These are phyloP conservation scores for Claviceps africana DNA, from an alignment of 2,329 filamentous ascomycete species.

Conservation along the genomic window DNA sequence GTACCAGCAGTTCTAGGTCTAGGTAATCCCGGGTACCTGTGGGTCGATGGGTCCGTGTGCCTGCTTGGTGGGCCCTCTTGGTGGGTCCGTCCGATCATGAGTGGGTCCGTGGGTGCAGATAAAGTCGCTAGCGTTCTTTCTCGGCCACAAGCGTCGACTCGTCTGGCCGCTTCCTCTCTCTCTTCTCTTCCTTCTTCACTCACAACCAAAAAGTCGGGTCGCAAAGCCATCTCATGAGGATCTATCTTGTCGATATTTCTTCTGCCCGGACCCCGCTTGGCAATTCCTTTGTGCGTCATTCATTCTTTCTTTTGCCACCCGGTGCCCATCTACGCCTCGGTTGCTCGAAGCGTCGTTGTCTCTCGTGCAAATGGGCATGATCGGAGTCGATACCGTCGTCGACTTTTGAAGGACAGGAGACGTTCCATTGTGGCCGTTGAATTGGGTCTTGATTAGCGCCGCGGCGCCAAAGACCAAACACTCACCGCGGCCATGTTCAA, in stretches of 20 bases:
- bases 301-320: conserved; percentile 14
- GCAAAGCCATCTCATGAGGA: conserved; percentile 37
- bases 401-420: neutral
- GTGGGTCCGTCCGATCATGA: no score
- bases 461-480: no score
- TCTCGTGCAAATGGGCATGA: neutral
- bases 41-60: no score
- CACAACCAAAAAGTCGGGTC: conserved; percentile 40
- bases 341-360: conserved; percentile 23
- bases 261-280: conserved; percentile 42
- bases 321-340: conserved; percentile 26
- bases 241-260: conserved; percentile 36
- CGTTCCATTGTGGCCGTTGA: no score
- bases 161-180: no score
- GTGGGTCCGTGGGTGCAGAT: neutral
- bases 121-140: conserved; percentile 5
- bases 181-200: conserved; percentile 37
- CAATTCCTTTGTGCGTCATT: conserved; percentile 26
- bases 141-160: conserved; percentile 2
- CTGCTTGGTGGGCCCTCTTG: no score
- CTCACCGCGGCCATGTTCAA: conserved; percentile 53
- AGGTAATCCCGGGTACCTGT: conserved; percentile 2
- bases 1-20: no score
- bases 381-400: conserved; percentile 5
- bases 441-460: no score